These are phyloP conservation scores for Penicillium canescens DNA, from an alignment of 495 filamentous ascomycete genomes.

Conservation along the genomic window DNA sequence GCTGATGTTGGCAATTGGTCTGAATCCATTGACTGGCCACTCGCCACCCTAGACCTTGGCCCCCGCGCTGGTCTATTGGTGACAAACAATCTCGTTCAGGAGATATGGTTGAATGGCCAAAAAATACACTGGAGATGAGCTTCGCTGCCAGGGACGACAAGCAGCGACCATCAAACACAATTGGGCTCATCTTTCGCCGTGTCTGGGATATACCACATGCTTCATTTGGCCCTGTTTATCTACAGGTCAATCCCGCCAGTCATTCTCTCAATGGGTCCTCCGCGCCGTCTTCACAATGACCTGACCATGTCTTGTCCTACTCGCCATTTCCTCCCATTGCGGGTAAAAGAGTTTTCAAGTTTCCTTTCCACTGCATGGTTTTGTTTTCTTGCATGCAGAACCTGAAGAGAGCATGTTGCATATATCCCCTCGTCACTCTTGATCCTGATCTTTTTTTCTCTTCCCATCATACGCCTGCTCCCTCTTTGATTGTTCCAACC, in stretches of 20 bases:
- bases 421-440: conserved; percentile 22
- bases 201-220: neutral
- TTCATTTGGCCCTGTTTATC: conserved; percentile 7
- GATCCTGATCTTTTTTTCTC: conserved; percentile 1
- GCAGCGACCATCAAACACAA: neutral
- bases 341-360: conserved; percentile 8
- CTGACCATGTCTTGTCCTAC: conserved; percentile 11
- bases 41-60: neutral
- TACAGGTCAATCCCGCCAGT: conserved; percentile 4
- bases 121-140: neutral
- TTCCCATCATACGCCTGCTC: conserved; percentile 2
- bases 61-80: neutral
- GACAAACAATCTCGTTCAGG: neutral
- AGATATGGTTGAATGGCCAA: neutral
- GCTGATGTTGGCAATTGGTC: conserved; percentile 7
- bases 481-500: conserved; percentile 18
- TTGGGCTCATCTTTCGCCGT: neutral
- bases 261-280: conserved; percentile 1
- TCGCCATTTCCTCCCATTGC: conserved; percentile 3
- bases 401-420: conserved; percentile 23
- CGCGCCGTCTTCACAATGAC: neutral
- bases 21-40: conserved; percentile 1
- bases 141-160: neutral
- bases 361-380: conserved; percentile 13
- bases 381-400: conserved; percentile 4